Evolutionary conservation across 2,329 filamentous ascomycete genomes (phyloP), one percentile per base, ranked within the genome.

Genomic region (Cytospora piceae): DNA sequence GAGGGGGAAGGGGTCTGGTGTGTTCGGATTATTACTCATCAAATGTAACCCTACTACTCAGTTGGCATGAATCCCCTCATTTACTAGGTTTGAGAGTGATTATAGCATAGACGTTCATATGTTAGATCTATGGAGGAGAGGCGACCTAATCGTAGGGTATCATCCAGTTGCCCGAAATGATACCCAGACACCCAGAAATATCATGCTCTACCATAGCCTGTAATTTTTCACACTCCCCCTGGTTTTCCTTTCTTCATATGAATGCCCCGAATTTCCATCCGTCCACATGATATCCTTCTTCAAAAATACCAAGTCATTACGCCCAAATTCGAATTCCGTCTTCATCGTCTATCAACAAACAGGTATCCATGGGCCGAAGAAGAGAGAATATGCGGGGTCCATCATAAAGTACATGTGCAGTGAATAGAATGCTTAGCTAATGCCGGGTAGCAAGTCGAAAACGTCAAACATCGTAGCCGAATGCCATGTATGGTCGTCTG

Each of bases 91-190:
- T 24, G n/a, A 49, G 20, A 49, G 20, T 5, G n/a, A 24, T 29
- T 5, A 15, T 52, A 39, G 51, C 14, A 32, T 51, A 39, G 29
- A 34, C 52, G 34, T 37, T 27, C 29, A 37, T 51, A 46, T 56
- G 12, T 24, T 57, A 39, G 53, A 52, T 39, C 27, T 57, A 24
- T 52, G 39, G 54, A 63, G 39, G 15, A 29, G 37, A 31, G 53
- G 49, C 60, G 55, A 39, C 29, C 29, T 49, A 37, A 51, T 22
- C 29, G 1, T 52, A 49, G 42, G 56, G 57, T n/a, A 51, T 12
- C 42, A 39, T 54, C 22, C 39, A 63, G 22, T 29, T 63, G 34
- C 61, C 49, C 53, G 32, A 57, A 61, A 55, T 46, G 42, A 63
- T 57, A 55, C 61, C 42, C 53, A 63, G 56, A 52, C 61, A 37